phyloP scores from a whole-genome alignment of 495 filamentous ascomycete genomes.

The Barbatosphaeria neglecta region DNA sequence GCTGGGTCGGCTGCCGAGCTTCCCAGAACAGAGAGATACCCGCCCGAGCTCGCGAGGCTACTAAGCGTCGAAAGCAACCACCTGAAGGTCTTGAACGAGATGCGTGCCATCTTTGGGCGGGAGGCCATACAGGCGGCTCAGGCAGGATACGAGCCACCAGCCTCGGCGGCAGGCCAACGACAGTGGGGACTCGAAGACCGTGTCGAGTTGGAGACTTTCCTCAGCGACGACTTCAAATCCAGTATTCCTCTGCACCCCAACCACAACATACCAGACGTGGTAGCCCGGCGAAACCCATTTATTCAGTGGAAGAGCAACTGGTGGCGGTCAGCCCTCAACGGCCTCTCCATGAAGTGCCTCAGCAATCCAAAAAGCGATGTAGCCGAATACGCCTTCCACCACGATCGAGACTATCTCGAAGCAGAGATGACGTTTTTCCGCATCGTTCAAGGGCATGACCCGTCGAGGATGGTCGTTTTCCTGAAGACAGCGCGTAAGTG shows the following conservation, averaged over 20 bases:
- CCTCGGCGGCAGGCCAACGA: conserved; percentile 19
- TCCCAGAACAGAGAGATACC: not conserved
- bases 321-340: conserved; percentile 70
- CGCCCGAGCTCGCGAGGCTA: conserved; percentile 39
- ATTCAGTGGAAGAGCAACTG: conserved; percentile 86
- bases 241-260: too few relatives aligned
- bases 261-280: conserved; percentile 55
- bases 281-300: conserved; percentile 65
- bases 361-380: conserved; percentile 32
- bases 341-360: conserved; percentile 73
- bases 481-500: conserved; percentile 30
- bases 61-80: conserved; percentile 65
- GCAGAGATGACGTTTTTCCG: conserved; percentile 66
- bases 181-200: conserved; percentile 41
- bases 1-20: conserved; percentile 1
- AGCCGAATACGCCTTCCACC: conserved; percentile 61
- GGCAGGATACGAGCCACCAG: conserved; percentile 41
- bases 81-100: conserved; percentile 83
- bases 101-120: conserved; percentile 84
- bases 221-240: conserved; percentile 45
- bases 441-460: conserved; percentile 73
- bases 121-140: conserved; percentile 57
- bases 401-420: conserved; percentile 63
- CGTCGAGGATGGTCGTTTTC: conserved; percentile 44
- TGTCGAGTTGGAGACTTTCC: conserved; percentile 57